Evolutionary conservation across 805 yeast genomes (phyloP).

Genomic region (Candida mattraensis): DNA sequence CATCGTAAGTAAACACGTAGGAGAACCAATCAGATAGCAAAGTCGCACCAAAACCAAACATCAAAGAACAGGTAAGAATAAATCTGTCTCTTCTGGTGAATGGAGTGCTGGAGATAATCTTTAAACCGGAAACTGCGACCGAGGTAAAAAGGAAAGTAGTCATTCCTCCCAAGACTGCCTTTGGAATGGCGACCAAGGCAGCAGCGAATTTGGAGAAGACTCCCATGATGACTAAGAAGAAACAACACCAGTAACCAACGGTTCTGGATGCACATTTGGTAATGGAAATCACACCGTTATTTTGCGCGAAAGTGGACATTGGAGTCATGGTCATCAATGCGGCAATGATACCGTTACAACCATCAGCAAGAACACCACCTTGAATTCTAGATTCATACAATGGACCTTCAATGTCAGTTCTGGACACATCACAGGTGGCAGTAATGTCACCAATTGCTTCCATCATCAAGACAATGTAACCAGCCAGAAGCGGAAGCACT

Average conservation of each 20-base stretch:
- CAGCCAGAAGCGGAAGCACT: slow-evolving; percentile 82
- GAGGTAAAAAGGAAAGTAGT: slow-evolving; percentile 56
- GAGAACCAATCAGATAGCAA: slow-evolving; percentile 49
- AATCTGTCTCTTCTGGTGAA: slow-evolving; percentile 59
- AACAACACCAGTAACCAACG: slow-evolving; percentile 53
- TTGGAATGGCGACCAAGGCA: slow-evolving; percentile 81
- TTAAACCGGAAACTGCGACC: slow-evolving; percentile 59
- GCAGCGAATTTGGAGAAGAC: slow-evolving; percentile 84
- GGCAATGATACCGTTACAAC: slow-evolving; percentile 73
- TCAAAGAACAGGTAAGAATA: slow-evolving; percentile 48
- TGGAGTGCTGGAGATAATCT: slow-evolving; percentile 52
- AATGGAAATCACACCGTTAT: slow-evolving; percentile 90
- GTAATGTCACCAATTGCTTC: slow-evolving; percentile 95
- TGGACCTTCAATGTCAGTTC: slow-evolving; percentile 81
- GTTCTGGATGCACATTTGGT: slow-evolving; percentile 88
- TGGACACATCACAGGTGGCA: slow-evolving; percentile 89
- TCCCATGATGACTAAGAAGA: slow-evolving; percentile 84
- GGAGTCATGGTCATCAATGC: slow-evolving; percentile 86
- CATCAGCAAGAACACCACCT: slow-evolving; percentile 92
- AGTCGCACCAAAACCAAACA: slow-evolving; percentile 54
- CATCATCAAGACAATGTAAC: slow-evolving; percentile 80
- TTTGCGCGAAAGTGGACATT: slow-evolving; percentile 89
- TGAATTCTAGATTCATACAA: slow-evolving; percentile 82
- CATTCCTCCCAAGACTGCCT: slow-evolving; percentile 86
- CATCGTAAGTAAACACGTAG: slow-evolving; percentile 49